Conservation (phyloP, 2,329 filamentous ascomycete genomes). For the Leptographium wingfieldii region DNA sequence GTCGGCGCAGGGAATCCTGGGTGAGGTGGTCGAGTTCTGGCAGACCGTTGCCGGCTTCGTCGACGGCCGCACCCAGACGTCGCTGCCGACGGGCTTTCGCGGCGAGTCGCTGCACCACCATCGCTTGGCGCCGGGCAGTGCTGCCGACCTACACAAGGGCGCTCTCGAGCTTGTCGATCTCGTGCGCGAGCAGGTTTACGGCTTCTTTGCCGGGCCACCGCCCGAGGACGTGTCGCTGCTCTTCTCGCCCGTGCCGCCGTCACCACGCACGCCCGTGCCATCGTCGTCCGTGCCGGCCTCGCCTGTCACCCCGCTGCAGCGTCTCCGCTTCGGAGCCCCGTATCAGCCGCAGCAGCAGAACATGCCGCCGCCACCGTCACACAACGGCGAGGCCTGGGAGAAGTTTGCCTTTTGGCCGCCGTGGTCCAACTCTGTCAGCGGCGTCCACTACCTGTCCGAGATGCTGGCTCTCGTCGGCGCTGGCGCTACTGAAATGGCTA, state of each 20-base stretch:
- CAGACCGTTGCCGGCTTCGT: constrained; percentile 85
- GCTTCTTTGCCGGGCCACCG: constrained; percentile 78
- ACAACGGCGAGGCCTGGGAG: constrained; percentile 76
- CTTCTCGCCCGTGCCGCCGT: constrained; percentile 64
- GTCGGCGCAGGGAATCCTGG: constrained; percentile 67
- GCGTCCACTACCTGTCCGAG: constrained; percentile 78
- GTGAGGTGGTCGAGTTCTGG: constrained; percentile 89
- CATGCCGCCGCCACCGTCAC: constrained; percentile 59
- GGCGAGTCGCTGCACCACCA: constrained; percentile 74
- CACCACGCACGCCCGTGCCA: constrained; percentile 51
- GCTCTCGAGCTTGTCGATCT: constrained; percentile 70
- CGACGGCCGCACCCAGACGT: constrained; percentile 68
- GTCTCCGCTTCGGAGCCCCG: neutral
- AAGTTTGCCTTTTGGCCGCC: constrained; percentile 95
- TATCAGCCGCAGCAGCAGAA: constrained; percentile 39
- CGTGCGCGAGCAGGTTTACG: constrained; percentile 64
- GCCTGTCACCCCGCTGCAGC: constrained; percentile 35
- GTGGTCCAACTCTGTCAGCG: constrained; percentile 79
- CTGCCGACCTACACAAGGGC: constrained; percentile 61
- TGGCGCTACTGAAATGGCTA: constrained; percentile 74
- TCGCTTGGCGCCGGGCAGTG: constrained; percentile 57
- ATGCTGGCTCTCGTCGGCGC: constrained; percentile 74
- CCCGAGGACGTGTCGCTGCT: constrained; percentile 82
- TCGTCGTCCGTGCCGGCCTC: constrained; percentile 45
- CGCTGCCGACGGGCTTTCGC: constrained; percentile 68